phyloP scores from a whole-genome alignment of 345 rosid species.

The Eucalyptus sideroxylon region DNA sequence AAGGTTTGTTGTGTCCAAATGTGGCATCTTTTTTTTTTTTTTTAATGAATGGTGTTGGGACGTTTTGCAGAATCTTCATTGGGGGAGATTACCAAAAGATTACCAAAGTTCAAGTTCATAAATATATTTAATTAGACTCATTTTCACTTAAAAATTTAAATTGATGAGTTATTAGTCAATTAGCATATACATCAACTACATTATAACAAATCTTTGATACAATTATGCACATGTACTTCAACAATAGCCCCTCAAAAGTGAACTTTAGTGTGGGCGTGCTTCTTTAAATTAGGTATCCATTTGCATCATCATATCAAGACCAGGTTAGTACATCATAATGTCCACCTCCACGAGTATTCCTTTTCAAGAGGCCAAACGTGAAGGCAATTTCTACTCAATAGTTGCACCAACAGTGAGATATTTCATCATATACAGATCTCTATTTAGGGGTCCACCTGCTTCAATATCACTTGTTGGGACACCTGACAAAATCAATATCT shows the following conservation, averaged over 20 bases:
- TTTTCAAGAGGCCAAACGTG: background rate
- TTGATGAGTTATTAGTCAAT: background rate
- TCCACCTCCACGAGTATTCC: background rate
- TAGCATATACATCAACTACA: no score
- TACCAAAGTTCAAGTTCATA: background rate
- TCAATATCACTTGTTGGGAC: background rate
- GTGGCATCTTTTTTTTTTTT: background rate
- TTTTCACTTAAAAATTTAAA: background rate
- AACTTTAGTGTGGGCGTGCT: background rate
- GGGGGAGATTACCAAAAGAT: background rate
- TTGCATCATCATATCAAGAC: background rate
- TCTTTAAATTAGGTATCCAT: background rate
- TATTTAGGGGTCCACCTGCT: background rate
- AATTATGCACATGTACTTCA: background rate
- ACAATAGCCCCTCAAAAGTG: background rate
- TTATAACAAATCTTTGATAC: background rate
- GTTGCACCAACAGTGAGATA: background rate
- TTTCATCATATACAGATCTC: background rate
- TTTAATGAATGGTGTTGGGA: background rate
- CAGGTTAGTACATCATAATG: background rate
- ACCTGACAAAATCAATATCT: background rate
- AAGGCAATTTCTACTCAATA: background rate
- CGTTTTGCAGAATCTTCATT: background rate
- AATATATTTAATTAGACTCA: background rate
- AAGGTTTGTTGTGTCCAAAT: background rate